Conservation (phyloP, 169 alveolate species). For the Toxoplasma gondii region DNA sequence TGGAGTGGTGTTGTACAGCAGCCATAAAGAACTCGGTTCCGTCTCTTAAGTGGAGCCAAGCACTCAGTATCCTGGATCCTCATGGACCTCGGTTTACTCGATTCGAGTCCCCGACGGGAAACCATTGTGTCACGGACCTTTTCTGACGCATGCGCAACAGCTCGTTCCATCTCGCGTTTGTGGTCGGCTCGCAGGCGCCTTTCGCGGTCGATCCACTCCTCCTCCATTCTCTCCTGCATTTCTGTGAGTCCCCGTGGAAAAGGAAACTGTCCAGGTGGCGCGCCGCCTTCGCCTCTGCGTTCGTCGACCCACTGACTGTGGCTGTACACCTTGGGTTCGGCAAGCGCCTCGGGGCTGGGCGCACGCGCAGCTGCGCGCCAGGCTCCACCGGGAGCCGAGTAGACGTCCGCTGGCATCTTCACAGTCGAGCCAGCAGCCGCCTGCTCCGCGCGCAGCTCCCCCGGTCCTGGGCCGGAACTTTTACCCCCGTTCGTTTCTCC, state of each 20-base stretch:
- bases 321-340: neutral
- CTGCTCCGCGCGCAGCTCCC: neutral
- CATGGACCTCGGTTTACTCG: too few relatives aligned
- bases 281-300: neutral
- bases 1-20: too few relatives aligned
- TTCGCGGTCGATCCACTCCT: slow-evolving; percentile 46
- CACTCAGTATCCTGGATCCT: too few relatives aligned
- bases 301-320: slow-evolving; percentile 7
- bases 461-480: neutral
- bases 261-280: slow-evolving; percentile 2
- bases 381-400: neutral
- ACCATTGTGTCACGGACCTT: neutral
- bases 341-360: neutral
- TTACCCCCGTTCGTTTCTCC: neutral
- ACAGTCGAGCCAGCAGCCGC: too few relatives aligned
- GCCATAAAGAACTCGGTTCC: too few relatives aligned
- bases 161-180: slow-evolving; percentile 21
- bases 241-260: slow-evolving; percentile 28
- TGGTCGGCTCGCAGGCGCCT: slow-evolving; percentile 19
- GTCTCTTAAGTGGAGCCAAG: too few relatives aligned
- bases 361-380: neutral
- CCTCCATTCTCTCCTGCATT: slow-evolving; percentile 47
- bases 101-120: too few relatives aligned
- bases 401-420: too few relatives aligned
- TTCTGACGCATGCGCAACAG: slow-evolving; percentile 25